phyloP scores from a whole-genome alignment of 306 rosid species.

The Dryas drummondii region DNA sequence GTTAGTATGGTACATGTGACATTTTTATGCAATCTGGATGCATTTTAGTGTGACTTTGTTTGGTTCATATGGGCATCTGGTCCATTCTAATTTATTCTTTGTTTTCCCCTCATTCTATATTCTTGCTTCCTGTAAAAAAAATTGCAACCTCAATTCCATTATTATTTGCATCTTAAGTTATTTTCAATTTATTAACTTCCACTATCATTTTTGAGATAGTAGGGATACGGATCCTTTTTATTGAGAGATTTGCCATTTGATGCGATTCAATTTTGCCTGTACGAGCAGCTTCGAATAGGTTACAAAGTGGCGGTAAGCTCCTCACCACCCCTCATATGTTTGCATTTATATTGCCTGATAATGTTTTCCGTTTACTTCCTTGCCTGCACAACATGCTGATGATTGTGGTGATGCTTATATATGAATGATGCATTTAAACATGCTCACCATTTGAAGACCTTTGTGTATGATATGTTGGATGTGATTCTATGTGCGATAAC shows the following conservation, averaged over 20 bases:
- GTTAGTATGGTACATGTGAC: neutral
- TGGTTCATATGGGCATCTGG: neutral
- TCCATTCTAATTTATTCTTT: neutral
- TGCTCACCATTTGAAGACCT: neutral
- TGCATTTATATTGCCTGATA: neutral
- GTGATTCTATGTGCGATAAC: no score
- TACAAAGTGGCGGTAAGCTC: slow-evolving; percentile 71
- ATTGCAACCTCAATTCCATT: neutral
- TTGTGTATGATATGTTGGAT: no score
- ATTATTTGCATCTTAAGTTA: neutral
- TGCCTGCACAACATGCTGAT: neutral
- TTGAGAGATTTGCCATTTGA: slow-evolving; percentile 92
- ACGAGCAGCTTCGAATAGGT: slow-evolving; percentile 91
- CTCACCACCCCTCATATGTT: slow-evolving; percentile 16
- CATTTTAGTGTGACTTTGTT: neutral
- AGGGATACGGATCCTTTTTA: slow-evolving; percentile 93
- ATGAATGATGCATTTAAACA: neutral
- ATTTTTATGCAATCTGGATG: neutral
- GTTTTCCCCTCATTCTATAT: neutral
- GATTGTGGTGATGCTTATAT: neutral
- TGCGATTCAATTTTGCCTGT: slow-evolving; percentile 93
- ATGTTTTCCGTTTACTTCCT: slow-evolving; percentile 20
- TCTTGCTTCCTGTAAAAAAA: neutral
- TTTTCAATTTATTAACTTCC: slow-evolving; percentile 6
- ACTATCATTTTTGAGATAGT: slow-evolving; percentile 22